A percentile compares a stretch with the other conserved stretches of the same genome.
Evolutionary conservation across 768 basidiomycete genomes (phyloP).

Genomic region (Lentinula sp.): DNA sequence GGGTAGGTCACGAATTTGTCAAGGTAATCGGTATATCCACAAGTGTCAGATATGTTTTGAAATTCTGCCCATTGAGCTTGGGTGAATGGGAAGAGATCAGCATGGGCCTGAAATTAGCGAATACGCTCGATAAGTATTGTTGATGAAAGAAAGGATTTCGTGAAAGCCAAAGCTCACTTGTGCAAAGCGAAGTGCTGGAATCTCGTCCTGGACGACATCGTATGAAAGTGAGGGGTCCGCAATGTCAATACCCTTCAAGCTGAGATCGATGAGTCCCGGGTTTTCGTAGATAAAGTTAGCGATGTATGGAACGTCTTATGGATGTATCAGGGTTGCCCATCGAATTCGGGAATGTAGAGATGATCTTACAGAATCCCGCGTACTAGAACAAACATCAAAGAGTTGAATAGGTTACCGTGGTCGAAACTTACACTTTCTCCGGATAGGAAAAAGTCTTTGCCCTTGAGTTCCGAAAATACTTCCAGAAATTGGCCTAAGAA

Average conservation of each 20-base stretch:
- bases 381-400: constrained; percentile 35
- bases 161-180: constrained; percentile 19
- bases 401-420: background rate
- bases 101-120: constrained; percentile 33
- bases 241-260: constrained; percentile 60
- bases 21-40: constrained; percentile 57
- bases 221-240: constrained; percentile 43
- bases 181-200: constrained; percentile 60
- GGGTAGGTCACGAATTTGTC: constrained; percentile 60
- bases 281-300: constrained; percentile 68
- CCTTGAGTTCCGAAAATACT: constrained; percentile 68
- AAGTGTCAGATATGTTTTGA: constrained; percentile 43
- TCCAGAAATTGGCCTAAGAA: constrained; percentile 74
- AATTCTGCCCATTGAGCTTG: constrained; percentile 46
- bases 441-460: constrained; percentile 62
- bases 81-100: constrained; percentile 56
- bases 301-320: constrained; percentile 42
- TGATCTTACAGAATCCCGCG: constrained; percentile 58
- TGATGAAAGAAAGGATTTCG: background rate
- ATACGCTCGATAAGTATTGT: background rate
- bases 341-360: background rate
- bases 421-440: constrained; percentile 66
- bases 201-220: constrained; percentile 52
- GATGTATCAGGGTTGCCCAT: constrained; percentile 1
- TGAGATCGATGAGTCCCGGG: constrained; percentile 42